Percentiles rank a stretch among this genome's conserved stretches.
Conservation (phyloP, 2,329 filamentous ascomycete species). For the Diaporthe citrichinensis region DNA sequence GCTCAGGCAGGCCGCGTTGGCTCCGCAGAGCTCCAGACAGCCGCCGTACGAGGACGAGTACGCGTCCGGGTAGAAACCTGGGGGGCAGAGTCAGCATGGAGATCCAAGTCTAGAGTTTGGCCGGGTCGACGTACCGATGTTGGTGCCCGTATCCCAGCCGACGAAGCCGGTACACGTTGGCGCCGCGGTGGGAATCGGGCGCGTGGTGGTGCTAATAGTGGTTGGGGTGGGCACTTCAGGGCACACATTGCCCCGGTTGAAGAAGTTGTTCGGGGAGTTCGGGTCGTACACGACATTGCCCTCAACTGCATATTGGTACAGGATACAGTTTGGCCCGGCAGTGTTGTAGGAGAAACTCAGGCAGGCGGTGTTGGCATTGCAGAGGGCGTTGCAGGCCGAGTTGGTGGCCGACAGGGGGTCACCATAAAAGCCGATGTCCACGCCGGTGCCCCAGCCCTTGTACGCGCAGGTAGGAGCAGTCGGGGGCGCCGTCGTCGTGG, state of each 20-base stretch:
- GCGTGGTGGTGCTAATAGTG: not conserved
- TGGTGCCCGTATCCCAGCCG: conserved; percentile 38
- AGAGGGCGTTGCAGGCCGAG: conserved; percentile 37
- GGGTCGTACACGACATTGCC: conserved; percentile 49
- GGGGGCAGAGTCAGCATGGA: not conserved
- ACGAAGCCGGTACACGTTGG: conserved; percentile 38
- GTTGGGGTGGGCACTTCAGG: conserved; percentile 25
- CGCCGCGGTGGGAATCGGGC: conserved; percentile 22
- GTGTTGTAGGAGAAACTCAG: conserved; percentile 41
- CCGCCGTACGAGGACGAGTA: conserved; percentile 38
- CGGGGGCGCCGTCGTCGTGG: conserved; percentile 27
- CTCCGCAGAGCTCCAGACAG: conserved; percentile 35
- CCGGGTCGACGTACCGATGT: conserved; percentile 26
- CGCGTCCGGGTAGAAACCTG: conserved; percentile 38
- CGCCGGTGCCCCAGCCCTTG: conserved; percentile 36
- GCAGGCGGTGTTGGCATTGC: conserved; percentile 35
- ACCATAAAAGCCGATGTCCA: conserved; percentile 37
- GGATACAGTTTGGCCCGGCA: conserved; percentile 39
- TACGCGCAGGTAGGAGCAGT: conserved; percentile 34
- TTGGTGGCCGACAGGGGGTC: conserved; percentile 22
- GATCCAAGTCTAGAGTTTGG: not conserved
- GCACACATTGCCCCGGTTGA: conserved; percentile 37
- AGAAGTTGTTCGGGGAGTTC: conserved; percentile 46
- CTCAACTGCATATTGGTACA: conserved; percentile 39
- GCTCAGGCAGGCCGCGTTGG: conserved; percentile 39